These are phyloP conservation scores for Candida koratica DNA, from an alignment of 805 yeast genomes.

Conservation along the genomic window DNA sequence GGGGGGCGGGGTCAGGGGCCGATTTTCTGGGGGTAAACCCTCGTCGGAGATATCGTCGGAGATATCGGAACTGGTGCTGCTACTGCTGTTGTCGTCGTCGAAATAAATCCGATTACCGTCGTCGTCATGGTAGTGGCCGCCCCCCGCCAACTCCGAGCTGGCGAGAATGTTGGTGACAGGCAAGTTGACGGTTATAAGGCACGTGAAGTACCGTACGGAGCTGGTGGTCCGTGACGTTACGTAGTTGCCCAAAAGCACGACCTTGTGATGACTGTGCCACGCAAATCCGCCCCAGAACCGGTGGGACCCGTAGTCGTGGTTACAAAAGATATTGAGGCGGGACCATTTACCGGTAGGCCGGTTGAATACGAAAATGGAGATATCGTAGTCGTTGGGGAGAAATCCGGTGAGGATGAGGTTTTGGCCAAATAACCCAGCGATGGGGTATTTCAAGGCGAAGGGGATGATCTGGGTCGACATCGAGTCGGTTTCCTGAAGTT, in stretches of 20 bases:
- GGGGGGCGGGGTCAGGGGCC: conserved; percentile 9
- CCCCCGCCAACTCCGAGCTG: conserved; percentile 39
- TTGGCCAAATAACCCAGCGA: conserved; percentile 63
- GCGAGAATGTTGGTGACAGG: conserved; percentile 52
- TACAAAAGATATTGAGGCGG: conserved; percentile 49
- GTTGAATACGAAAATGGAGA: conserved; percentile 49
- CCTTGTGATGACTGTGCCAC: conserved; percentile 77
- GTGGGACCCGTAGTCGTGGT: conserved; percentile 52
- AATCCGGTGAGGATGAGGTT: conserved; percentile 62
- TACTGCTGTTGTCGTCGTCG: conserved; percentile 12
- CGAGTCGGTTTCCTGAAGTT: conserved; percentile 11
- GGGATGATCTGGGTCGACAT: conserved; percentile 34
- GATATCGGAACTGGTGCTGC: conserved; percentile 10
- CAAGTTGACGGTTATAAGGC: conserved; percentile 47
- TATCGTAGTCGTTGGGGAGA: conserved; percentile 43
- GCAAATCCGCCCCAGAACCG: conserved; percentile 64
- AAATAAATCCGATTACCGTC: conserved; percentile 15
- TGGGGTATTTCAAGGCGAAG: conserved; percentile 48
- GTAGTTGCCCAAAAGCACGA: conserved; percentile 54
- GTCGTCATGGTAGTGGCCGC: conserved; percentile 21
- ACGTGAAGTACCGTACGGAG: conserved; percentile 45
- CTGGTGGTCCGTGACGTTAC: conserved; percentile 45
- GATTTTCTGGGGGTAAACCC: conserved; percentile 3
- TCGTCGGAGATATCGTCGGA: not conserved
- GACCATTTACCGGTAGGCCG: conserved; percentile 62